Evolutionary conservation across 1,284 basidiomycete species (phyloP).

Genomic region (Calocybe gambosa): DNA sequence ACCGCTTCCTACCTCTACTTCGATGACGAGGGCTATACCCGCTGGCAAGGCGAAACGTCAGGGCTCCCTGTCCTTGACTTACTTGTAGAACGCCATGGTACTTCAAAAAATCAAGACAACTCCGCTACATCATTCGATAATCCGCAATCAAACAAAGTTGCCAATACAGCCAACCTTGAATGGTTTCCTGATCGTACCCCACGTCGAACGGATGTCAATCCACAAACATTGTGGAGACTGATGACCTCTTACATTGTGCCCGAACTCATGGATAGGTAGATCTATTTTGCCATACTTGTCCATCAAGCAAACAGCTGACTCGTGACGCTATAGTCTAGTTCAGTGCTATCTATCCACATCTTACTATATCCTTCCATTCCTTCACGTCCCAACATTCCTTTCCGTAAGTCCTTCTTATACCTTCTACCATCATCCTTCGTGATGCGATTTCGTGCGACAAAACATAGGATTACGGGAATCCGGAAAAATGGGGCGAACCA

Average conservation of each 20-base stretch:
- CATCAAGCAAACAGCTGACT: conserved; percentile 14
- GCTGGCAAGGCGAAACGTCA: conserved; percentile 88
- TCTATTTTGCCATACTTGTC: conserved; percentile 3
- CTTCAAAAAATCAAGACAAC: conserved; percentile 19
- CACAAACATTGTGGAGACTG: conserved; percentile 67
- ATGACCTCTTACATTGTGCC: conserved; percentile 75
- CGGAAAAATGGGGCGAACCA: conserved; percentile 88
- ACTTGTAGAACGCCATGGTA: conserved; percentile 55
- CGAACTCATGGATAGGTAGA: conserved; percentile 84
- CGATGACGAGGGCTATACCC: conserved; percentile 75
- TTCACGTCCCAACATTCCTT: conserved; percentile 85
- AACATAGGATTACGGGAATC: conserved; percentile 80
- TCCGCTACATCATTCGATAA: conserved; percentile 8
- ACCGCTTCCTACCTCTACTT: conserved; percentile 75
- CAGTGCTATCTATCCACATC: conserved; percentile 83
- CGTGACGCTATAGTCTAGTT: conserved; percentile 49
- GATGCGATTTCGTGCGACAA: conserved; percentile 7
- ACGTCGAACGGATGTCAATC: conserved; percentile 70
- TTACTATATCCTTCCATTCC: conserved; percentile 86
- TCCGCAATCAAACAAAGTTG: conserved; percentile 11
- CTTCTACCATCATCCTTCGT: conserved; percentile 4
- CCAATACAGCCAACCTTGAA: conserved; percentile 31
- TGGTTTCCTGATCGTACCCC: conserved; percentile 79
- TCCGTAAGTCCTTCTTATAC: conserved; percentile 43
- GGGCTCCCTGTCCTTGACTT: conserved; percentile 82